Base-by-base conservation (phyloP, 192 early-diverging fungal species). In the Backusella tuberculispora region DNA sequence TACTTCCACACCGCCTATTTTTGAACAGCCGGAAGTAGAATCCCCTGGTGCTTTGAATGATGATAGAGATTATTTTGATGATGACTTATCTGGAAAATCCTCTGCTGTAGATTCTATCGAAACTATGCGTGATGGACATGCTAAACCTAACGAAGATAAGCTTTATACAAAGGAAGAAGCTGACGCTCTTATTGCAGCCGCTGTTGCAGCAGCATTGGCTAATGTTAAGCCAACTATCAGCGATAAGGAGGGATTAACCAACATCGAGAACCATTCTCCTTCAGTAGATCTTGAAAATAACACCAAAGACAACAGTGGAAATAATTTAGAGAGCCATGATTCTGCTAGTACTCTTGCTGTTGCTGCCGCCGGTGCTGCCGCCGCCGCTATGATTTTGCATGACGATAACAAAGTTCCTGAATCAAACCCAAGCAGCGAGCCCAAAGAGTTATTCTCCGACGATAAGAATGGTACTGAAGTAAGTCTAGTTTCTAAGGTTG, bases 171-270 rank as follows among this genome's bases (percentile, higher is more conserved):
- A 64, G 26, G 63, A 63, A 48, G 73, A 68, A 44, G 66, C 69
- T n/a, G 83, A 78, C 69, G 75, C 64, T 9, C 24, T 69, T 3
- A 72, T 76, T 44, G 74, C 74, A 19, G 73, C 66, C 13, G 81
- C 74, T 21, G 80, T 71, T 45, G 69, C 71, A 26, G 77, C 68
- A 34, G 84, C 76, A 53, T 66, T 47, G 13, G 75, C 72, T 24
- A 68, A 53, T 17, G 73, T 29, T 44, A 60, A 24, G 21, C 9
- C 53, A 26, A 10, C 53, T 60, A 26, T 66, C 0, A 15, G 26
- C 21, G 10, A 26, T 7, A 19, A 60, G 12, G 10, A 60, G 21
- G 21, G 24, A 26, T 60, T 60, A 24, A 60, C 21, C 8, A 9
- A 24, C 12, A 10, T 60, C 12, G 53, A 60, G 19, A 9, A 26